A percentile compares a stretch with the other conserved stretches of the same genome.
Evolutionary conservation across 805 yeast species (phyloP).

Genomic region (Candida palmyrensis): DNA sequence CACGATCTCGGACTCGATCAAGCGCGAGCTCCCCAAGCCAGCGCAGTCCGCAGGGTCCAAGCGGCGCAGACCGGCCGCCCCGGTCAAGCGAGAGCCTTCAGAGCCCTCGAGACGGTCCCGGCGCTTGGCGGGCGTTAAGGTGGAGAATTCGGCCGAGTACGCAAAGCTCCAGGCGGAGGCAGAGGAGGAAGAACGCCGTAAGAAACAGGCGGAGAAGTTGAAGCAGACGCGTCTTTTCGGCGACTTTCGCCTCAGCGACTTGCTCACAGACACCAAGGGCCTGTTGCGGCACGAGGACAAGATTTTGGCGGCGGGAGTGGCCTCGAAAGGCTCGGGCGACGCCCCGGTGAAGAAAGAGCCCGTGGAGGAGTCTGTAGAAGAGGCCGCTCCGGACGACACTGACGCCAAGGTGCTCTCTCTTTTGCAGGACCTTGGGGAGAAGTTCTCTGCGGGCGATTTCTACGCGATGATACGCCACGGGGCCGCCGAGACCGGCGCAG

Average conservation of each 20-base stretch:
- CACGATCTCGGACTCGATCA: conserved; percentile 48
- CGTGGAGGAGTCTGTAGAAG: conserved; percentile 4
- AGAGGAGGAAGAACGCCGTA: conserved; percentile 26
- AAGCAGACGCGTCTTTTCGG: conserved; percentile 61
- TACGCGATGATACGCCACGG: conserved; percentile 46
- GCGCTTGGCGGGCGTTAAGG: conserved; percentile 66
- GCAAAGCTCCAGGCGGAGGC: conserved; percentile 30
- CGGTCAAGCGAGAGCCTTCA: conserved; percentile 15
- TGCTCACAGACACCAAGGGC: conserved; percentile 40
- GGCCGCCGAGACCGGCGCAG: conserved; percentile 16
- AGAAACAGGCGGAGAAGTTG: conserved; percentile 42
- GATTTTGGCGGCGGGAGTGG: conserved; percentile 12
- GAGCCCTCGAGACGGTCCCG: conserved; percentile 72
- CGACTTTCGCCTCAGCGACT: conserved; percentile 57
- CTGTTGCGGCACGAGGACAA: conserved; percentile 24
- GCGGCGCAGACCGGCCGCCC: conserved; percentile 9
- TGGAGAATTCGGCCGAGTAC: conserved; percentile 45
- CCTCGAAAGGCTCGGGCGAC: conserved; percentile 11
- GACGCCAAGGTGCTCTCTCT: conserved; percentile 28
- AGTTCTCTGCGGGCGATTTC: conserved; percentile 67
- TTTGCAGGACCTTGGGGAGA: conserved; percentile 38
- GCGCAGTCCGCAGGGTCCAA: conserved; percentile 11
- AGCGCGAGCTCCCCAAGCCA: conserved; percentile 34
- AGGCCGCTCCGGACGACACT: conserved; percentile 9
- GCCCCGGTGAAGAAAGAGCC: conserved; percentile 14